Evolutionary conservation across 495 filamentous ascomycete species (phyloP), one percentile per base, ranked within the genome.

Genomic region (Xylaria cubensis): DNA sequence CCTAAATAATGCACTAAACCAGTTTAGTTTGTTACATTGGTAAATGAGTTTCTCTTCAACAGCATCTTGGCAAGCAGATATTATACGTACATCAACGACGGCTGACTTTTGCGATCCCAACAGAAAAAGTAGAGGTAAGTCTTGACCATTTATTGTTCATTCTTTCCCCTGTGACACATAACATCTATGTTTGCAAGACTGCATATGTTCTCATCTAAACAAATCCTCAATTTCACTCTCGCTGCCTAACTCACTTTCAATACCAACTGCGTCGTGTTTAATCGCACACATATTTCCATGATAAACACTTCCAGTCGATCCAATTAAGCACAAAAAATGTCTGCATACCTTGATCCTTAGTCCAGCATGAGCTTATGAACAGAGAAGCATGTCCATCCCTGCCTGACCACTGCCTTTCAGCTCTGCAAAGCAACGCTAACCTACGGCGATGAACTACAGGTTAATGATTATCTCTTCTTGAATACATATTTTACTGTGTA

Each of bases 1-100:
- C 46, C 48, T 24, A 24, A 12, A 55, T 5, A 10, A 32, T 3
- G 26, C 53, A 21, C 34, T 39, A 61, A 19, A 36, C 58, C 19
- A 39, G 15, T 29, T 64, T 29, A 15, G 61, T 44, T 19, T 1
- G 24, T 26, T 62, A 42, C 19, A 12, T 62, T 12, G 19, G 34
- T 15, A 26, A 10, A 36, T 36, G 26, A 64, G 61, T 64, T 61
- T 64, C 36, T 64, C 61, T 64, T 64, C 61, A 44, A 64, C 36
- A 4, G 2, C 15, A n/a, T 64, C 39, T 64, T 64, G 61, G 61
- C 61, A 44, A 44, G 61, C 7, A 44, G 21, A 44, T 44, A 64
- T 29, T 34, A 29, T 44, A n/a, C n/a, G n/a, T 29, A 29, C 2
- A 34, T 64, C 39, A n/a, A 15, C 39, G 15, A 24, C 61, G 3